These are phyloP conservation scores for Fusarium mangiferae DNA, from an alignment of 2,329 filamentous ascomycete genomes.

Conservation along the genomic window DNA sequence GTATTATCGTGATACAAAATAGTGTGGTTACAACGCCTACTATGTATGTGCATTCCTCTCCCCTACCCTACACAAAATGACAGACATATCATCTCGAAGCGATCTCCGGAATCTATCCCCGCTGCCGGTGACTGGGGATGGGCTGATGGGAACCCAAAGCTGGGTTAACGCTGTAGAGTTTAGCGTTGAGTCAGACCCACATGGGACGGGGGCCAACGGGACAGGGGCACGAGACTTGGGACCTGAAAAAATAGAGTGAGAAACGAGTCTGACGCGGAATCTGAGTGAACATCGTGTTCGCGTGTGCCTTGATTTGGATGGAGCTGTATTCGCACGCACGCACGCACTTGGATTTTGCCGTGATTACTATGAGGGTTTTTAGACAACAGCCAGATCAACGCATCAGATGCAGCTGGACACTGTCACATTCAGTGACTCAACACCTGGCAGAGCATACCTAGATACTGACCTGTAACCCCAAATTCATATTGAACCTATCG, in stretches of 20 bases:
- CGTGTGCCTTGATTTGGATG: slow-evolving; percentile 24
- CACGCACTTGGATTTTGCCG: slow-evolving; percentile 2
- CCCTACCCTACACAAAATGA: slow-evolving; percentile 24
- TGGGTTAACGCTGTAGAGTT: slow-evolving; percentile 16
- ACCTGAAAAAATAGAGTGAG: slow-evolving; percentile 21
- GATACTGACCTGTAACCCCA: neutral
- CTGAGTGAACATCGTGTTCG: slow-evolving; percentile 19
- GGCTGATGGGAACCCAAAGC: slow-evolving; percentile 16
- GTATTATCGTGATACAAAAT: neutral
- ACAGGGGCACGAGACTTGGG: slow-evolving; percentile 27
- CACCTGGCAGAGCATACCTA: neutral
- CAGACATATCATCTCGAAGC: slow-evolving; percentile 2
- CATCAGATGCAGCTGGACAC: neutral
- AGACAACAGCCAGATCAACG: neutral
- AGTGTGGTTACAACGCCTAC: neutral
- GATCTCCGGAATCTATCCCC: slow-evolving; percentile 34
- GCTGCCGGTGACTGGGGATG: slow-evolving; percentile 29
- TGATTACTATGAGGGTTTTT: slow-evolving; percentile 16
- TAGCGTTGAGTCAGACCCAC: slow-evolving; percentile 25
- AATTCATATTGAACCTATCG: slow-evolving; percentile 28
- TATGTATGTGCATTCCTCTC: neutral
- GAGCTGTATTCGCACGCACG: neutral
- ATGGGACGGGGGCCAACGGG: slow-evolving; percentile 35
- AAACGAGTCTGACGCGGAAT: slow-evolving; percentile 19
- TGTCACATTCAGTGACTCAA: neutral